A percentile compares a stretch with the other conserved stretches of the same genome.
These are phyloP conservation scores for Striga hermonthica DNA, from an alignment of 305 asterid genomes.

Conservation along the genomic window DNA sequence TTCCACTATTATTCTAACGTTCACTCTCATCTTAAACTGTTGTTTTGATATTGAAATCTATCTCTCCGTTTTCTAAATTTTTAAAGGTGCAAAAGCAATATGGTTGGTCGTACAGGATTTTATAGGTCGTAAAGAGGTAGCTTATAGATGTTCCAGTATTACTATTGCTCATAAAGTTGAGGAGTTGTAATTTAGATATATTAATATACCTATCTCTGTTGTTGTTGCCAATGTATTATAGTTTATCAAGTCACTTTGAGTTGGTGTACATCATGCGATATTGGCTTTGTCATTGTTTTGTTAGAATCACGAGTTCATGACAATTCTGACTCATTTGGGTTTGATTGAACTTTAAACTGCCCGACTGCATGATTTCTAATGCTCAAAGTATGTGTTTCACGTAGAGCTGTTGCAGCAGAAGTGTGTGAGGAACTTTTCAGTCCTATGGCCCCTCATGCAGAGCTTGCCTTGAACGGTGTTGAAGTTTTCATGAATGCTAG, in stretches of 20 bases:
- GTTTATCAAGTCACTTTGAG: too few relatives aligned
- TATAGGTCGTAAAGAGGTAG: conserved; percentile 13
- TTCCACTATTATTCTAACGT: neutral
- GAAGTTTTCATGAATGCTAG: conserved; percentile 97
- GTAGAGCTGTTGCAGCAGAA: conserved; percentile 97
- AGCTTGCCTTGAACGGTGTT: conserved; percentile 92
- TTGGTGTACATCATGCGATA: too few relatives aligned
- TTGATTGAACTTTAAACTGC: neutral
- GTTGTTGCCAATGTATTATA: too few relatives aligned
- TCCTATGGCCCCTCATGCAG: conserved; percentile 96
- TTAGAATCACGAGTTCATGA: too few relatives aligned
- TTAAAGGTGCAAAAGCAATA: conserved; percentile 4
- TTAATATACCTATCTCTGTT: neutral
- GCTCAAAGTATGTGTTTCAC: conserved; percentile 30
- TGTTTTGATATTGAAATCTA: neutral
- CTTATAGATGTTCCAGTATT: neutral
- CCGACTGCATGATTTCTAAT: conserved; percentile 19
- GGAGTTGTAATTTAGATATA: conserved; percentile 3
- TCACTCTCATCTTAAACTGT: neutral
- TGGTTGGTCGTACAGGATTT: conserved; percentile 11
- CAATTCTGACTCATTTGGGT: neutral
- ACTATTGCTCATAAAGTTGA: neutral
- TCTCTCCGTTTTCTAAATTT: neutral
- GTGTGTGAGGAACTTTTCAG: conserved; percentile 96
- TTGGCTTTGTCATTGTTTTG: too few relatives aligned